Evolutionary conservation across 306 rosid species (phyloP), one percentile per base, ranked within the genome.

Genomic region (Clitoria ternatea): DNA sequence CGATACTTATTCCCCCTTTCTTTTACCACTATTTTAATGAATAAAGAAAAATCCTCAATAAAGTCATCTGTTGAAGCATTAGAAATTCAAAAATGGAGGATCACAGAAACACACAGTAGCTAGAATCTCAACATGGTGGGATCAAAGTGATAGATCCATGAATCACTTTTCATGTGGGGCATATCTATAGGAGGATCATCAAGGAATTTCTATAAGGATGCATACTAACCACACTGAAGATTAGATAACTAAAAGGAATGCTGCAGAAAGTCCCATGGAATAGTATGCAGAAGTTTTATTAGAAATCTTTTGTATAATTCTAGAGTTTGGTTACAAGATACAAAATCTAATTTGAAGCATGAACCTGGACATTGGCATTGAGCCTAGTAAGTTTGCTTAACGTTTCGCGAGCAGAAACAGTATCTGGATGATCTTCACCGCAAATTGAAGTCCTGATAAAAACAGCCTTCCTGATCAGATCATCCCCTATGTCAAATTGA

Each of bases 401-500:
- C 39, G 94, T 92, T 74, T 92, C 89, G 1, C 90, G 86, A 63
- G 97, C 97, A 43, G 94, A 80, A 26, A 79, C 20, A 11, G 97
- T 92, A 71, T 89, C 92, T 0, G 90, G 91, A 70, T 92, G 97
- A 81, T 85, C 85, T 67, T 92, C 96, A 20, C 97, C 97, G 62
- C 89, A 87, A 43, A 92, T 84, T 24, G 97, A 89, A 75, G 87
- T 87, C 75, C 97, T 87, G 57, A 92, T 89, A 49, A 87, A 92
- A 62, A 92, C 61, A 22, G 94, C 82, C 86, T 89, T 92, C 84
- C 96, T 76, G 35, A 92, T 89, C 7, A 92, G 86, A 81, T 89
- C 94, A 60, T 89, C 96, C 13, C 85, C 91, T 9, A 89, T 81
- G 32, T 92, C 97, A 53, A 89, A 92, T 18, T 85, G 96, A 60